Evolutionary conservation across 148 eudicot genomes (phyloP), one percentile per base, ranked within the genome.

Genomic region (Rhododendron williamsianum): DNA sequence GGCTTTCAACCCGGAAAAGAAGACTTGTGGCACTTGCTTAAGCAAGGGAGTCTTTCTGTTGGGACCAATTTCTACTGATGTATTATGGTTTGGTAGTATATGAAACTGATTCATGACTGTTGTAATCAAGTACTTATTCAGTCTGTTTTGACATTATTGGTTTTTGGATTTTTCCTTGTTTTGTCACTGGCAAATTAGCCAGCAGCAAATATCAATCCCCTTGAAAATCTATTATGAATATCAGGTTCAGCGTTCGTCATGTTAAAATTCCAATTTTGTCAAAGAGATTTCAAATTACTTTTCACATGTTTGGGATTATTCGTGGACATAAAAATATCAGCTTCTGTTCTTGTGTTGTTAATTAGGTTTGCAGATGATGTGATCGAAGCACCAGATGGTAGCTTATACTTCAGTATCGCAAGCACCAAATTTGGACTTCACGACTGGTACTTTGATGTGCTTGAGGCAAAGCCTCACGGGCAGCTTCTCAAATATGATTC

Each of bases 351-450:
- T 36, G 7, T 36, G 23, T 19, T 52, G 13, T 52, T 35, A 9
- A 30, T 49, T 84, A 95, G 98, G 83, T 92, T 96, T 89, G 98
- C 98, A 72, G 98, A 96, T 88, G 98, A 96, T 88, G 94, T 96
- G 72, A 86, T 93, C 3, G 97, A 92, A 90, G 93, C 90, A 82
- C 80, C 88, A 58, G 98, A 96, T 83, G 98, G 98, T 18, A 92
- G 87, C 82, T 87, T 96, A 87, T 96, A 94, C 86, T 96, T 93
- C 84, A 96, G 96, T 81, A 86, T 90, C 13, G 92, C 94, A 77
- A 94, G 96, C 94, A 91, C 95, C 60, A 94, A 93, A 85, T 96
- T 82, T 58, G 90, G 89, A 6, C 51, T 93, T 48, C 92, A 89
- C 41, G 54, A 91, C 16, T 93, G 95, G 94, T 85, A 84, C 83